A percentile compares a stretch with the other conserved stretches of the same genome.
phyloP scores from a whole-genome alignment of 2,329 filamentous ascomycete species.

The Beauveria bassiana region DNA sequence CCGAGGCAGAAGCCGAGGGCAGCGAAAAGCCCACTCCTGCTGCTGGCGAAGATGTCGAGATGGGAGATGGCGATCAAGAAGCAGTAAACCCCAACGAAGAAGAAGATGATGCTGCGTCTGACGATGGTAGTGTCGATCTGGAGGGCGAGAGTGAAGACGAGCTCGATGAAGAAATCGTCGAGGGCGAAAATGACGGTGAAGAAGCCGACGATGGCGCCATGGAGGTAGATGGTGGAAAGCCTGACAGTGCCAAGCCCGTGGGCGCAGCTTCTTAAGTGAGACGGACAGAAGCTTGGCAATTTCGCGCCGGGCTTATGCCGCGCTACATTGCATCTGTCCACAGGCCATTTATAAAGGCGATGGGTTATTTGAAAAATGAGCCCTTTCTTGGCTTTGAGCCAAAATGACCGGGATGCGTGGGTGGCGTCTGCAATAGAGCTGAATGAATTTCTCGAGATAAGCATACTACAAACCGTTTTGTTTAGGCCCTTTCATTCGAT shows the following conservation, averaged over 20 bases:
- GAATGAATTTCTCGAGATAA: background rate
- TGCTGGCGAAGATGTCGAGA: conserved; percentile 61
- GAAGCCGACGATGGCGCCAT: conserved; percentile 36
- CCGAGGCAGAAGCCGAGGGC: conserved; percentile 45
- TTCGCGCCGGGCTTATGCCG: no score
- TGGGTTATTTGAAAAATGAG: background rate
- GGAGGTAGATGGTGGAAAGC: conserved; percentile 41
- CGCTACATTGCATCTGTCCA: background rate
- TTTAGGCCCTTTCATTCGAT: background rate
- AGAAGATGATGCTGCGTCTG: conserved; percentile 62
- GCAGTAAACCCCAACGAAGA: conserved; percentile 29
- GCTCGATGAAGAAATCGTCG: conserved; percentile 50
- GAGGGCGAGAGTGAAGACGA: conserved; percentile 70
- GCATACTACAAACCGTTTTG: background rate
- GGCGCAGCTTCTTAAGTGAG: conserved; percentile 10
- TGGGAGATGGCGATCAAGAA: conserved; percentile 60
- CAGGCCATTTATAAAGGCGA: background rate
- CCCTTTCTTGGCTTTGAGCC: background rate
- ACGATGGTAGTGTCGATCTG: conserved; percentile 71
- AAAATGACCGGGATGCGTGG: background rate
- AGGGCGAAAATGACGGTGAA: conserved; percentile 30
- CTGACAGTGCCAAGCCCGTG: conserved; percentile 17
- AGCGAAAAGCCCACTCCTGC: conserved; percentile 38
- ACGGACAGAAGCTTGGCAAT: background rate
- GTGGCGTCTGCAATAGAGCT: background rate